These are phyloP conservation scores for Penicillium arizonense DNA, from an alignment of 495 filamentous ascomycete genomes.

Conservation along the genomic window DNA sequence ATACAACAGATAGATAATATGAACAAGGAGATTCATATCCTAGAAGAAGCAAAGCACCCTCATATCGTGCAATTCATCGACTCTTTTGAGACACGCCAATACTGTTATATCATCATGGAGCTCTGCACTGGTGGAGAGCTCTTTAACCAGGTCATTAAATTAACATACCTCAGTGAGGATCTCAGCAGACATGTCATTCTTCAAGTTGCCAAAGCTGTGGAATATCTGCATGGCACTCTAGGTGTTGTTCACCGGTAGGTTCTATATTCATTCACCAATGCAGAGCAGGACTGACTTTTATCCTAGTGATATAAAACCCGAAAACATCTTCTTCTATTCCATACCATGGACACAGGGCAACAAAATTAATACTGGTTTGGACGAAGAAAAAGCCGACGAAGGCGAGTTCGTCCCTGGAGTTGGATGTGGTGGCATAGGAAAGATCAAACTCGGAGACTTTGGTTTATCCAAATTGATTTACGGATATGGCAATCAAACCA, in stretches of 20 bases:
- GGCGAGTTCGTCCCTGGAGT: conserved; percentile 78
- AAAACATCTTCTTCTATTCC: conserved; percentile 83
- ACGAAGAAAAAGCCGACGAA: conserved; percentile 89
- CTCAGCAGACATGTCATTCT: conserved; percentile 81
- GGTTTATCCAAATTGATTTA: conserved; percentile 88
- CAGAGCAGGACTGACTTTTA: background rate
- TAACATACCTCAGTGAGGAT: conserved; percentile 91
- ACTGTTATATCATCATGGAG: conserved; percentile 88
- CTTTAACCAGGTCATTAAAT: conserved; percentile 88
- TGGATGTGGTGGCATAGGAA: conserved; percentile 79
- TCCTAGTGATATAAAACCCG: conserved; percentile 84
- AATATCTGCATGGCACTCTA: conserved; percentile 79
- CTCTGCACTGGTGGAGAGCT: conserved; percentile 84
- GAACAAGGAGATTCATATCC: conserved; percentile 88
- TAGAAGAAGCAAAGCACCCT: conserved; percentile 81
- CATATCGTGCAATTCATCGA: conserved; percentile 83
- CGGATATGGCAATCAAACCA: conserved; percentile 89
- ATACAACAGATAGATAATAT: conserved; percentile 75
- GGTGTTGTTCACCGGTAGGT: conserved; percentile 86
- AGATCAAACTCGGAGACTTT: conserved; percentile 91
- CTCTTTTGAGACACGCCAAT: conserved; percentile 78
- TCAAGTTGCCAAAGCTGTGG: conserved; percentile 80
- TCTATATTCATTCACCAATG: background rate
- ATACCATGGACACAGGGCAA: conserved; percentile 71
- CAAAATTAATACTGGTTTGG: conserved; percentile 66